A percentile compares a stretch with the other conserved stretches of the same genome.
phyloP scores from a whole-genome alignment of 352 stramenopile genomes.

The Phytophthora crassamura region DNA sequence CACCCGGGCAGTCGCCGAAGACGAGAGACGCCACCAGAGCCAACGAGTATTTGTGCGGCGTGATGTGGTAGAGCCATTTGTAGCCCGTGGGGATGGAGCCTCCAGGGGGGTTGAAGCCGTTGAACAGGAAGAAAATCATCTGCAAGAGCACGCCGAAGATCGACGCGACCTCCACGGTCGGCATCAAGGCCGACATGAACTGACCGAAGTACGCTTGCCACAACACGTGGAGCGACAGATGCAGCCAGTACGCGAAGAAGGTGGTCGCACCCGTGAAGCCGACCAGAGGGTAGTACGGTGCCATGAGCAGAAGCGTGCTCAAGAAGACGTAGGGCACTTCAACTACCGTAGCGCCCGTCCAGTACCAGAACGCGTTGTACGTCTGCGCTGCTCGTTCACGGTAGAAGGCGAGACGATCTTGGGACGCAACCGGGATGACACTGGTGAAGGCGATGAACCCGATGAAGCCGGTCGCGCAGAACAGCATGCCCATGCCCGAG shows the following conservation, averaged over 20 bases:
- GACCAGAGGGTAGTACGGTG: background rate
- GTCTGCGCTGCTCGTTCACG: conserved; percentile 1
- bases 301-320: background rate
- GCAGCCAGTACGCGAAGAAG: conserved; percentile 56
- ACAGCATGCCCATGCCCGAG: conserved; percentile 67
- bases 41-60: no score
- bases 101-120: conserved; percentile 19
- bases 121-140: conserved; percentile 24
- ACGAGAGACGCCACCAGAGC: conserved; percentile 13
- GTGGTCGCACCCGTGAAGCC: conserved; percentile 36
- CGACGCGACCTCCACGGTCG: conserved; percentile 11
- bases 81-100: no score
- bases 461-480: conserved; percentile 34
- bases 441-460: conserved; percentile 46
- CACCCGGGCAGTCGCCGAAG: conserved; percentile 13
- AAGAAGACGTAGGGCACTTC: conserved; percentile 1
- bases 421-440: background rate
- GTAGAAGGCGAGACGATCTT: conserved; percentile 2
- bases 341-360: background rate
- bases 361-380: conserved; percentile 10
- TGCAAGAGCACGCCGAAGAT: conserved; percentile 3
- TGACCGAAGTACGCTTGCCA: conserved; percentile 43
- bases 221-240: conserved; percentile 34
- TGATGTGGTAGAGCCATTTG: no score
- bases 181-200: conserved; percentile 30